Evolutionary conservation across 768 basidiomycete genomes (phyloP), one percentile per base, ranked within the genome.

Genomic region (Phylloporus scabripes): DNA sequence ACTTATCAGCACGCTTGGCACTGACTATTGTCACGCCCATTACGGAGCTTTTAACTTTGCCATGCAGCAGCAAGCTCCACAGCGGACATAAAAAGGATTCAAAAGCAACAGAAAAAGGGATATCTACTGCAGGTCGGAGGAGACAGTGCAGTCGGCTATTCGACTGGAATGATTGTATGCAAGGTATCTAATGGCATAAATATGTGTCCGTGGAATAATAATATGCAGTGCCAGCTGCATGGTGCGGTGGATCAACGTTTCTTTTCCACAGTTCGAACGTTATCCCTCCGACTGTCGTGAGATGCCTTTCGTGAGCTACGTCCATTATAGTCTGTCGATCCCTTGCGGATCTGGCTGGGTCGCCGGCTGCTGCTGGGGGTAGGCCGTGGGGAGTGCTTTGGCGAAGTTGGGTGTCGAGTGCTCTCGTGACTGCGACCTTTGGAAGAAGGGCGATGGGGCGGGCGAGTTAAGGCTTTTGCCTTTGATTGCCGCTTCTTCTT

Each of bases 291-390:
- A 58, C 48, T 52, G 34, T 39, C 44, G 18, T 57, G 11, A 17
- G 59, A 61, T 7, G 40, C 26, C 31, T 64, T 58, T 23, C 57
- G 56, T 46, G 65, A 57, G 40, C 21, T 54, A 24, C 15, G 59
- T 45, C 46, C 49, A 23, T 38, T 44, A 17, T 23, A 48, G 9
- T 52, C 49, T 18, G 20, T 29, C 12, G 48, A 1, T 44, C 39
- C 53, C 34, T 46, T 56, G 18, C 52, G 46, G 21, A 40, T 51
- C 26, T 53, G 56, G 44, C 56, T 60, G 20, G 64, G 50, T 38
- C 52, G 60, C 44, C 57, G 57, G 33, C 55, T 54, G 17, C 41
- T 52, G 42, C 47, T 7, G 20, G 53, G 53, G 37, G 49, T 53
- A 12, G 52, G 34, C 45, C 43, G 60, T 18, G 54, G 53, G 7